Base-by-base conservation (phyloP, 768 basidiomycete genomes). In the Pleurotus sapidus region DNA sequence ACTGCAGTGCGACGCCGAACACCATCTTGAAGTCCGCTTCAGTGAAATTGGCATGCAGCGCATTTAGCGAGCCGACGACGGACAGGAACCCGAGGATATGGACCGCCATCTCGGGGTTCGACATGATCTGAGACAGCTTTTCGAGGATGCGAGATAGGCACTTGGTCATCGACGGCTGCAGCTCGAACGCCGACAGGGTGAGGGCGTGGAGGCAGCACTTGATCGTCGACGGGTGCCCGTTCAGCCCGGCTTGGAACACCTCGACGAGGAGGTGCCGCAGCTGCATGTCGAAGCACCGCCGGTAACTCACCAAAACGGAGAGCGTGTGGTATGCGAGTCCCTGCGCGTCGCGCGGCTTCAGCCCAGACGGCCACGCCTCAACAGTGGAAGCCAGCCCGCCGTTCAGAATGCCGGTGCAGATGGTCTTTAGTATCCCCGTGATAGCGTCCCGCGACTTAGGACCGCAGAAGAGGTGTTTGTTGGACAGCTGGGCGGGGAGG, bases 381-480 rank as follows among this genome's bases (percentile, higher is more conserved):
- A 88, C 72, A 8, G 79, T 70, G 17, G 77, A 71, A 0, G 77
- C 87, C 12, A 94, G 74, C 8, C 79, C 77, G 6, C 81, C 84
- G 11, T 74, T 78, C 17, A 83, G 71, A 27, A 95, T 80, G 0
- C 83, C 83, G 1, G 79, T 74, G 72, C 92, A 92, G 11, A 98
- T 72, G 24, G 78, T 67, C n/a, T 77, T 76, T 39, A 93, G 72
- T 34, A 98, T 72, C 48, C 74, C 77, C 4, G 83, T 75, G 18
- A 95, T 80, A 8, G 82, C 80, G 12, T 67, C 71, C n/a, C 86
- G 77, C 25, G 89, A 86, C 50, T 84, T 84, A 0, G 92, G 92
- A 1, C 97, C 97, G 66, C 95, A 97, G 70, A 97, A 95, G 53
- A 98, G 79, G 65, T 98, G 94, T 70, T 98, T 98, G 80, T 98